A percentile compares a stretch with the other conserved stretches of the same genome.
Conservation (phyloP, 768 basidiomycete species). For the Lanmaoa rubissima region DNA sequence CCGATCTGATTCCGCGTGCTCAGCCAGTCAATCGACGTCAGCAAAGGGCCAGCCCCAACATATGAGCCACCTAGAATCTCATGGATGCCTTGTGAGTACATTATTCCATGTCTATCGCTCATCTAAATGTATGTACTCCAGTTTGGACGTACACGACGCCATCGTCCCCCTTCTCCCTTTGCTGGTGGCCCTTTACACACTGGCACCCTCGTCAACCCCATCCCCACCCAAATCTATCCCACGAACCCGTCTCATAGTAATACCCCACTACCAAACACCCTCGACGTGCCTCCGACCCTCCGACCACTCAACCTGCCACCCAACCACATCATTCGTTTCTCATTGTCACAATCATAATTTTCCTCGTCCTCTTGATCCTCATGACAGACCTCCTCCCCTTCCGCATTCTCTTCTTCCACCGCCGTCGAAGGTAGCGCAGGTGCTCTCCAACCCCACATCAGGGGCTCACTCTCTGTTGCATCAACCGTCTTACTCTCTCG, state of each 20-base stretch:
- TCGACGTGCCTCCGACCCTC: not conserved
- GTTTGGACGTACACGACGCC: slow-evolving; percentile 60
- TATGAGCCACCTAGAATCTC: slow-evolving; percentile 87
- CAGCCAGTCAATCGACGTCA: slow-evolving; percentile 37
- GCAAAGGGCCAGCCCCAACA: slow-evolving; percentile 70
- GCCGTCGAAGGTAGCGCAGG: slow-evolving; percentile 14
- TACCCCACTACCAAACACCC: not conserved
- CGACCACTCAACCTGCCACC: not conserved
- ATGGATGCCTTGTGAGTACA: slow-evolving; percentile 74
- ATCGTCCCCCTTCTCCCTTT: slow-evolving; percentile 36
- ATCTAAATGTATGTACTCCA: slow-evolving; percentile 33
- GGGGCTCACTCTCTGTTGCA: not conserved
- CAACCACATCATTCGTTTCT: slow-evolving; percentile 34
- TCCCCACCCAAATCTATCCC: slow-evolving; percentile 40
- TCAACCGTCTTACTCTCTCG: slow-evolving; percentile 12
- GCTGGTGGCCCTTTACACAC: slow-evolving; percentile 44
- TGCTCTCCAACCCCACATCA: slow-evolving; percentile 7
- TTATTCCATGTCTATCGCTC: too few species aligned
- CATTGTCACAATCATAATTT: slow-evolving; percentile 18
- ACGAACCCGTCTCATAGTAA: not conserved
- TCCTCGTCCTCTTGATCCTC: slow-evolving; percentile 44
- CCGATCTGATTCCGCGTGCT: slow-evolving; percentile 11
- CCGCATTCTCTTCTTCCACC: slow-evolving; percentile 36
- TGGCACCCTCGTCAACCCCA: slow-evolving; percentile 36
- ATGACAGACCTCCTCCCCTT: slow-evolving; percentile 42